Evolutionary conservation across 2,329 filamentous ascomycete species (phyloP), one percentile per base, ranked within the genome.

Genomic region (Colletotrichum tropicale): DNA sequence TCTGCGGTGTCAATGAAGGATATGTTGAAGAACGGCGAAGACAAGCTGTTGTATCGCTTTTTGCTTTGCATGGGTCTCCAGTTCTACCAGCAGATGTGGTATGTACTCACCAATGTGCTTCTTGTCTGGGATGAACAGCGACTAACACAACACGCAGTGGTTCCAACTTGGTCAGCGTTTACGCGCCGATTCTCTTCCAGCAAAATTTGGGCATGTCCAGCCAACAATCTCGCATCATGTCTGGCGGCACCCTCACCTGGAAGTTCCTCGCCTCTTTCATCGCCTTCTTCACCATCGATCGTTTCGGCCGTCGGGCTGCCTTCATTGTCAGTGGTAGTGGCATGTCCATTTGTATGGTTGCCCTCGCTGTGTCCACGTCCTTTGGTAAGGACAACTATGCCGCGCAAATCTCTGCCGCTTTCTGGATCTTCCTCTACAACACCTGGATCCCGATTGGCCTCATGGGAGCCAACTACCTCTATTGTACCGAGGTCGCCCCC

Each of bases 381-480:
- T 88, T 87, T 78, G 84, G 86, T 6, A 83, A 81, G 26, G 80
- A 81, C n/a, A 89, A 89, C 81, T 84, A 84, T 6, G 74, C 84
- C 1, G 86, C 89, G 3, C 86, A 89, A 74, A 87, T 91, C 56
- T 87, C 86, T 0, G 88, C 88, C 0, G 89, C 88, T 0, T 86
- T 89, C 76, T 91, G 91, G 81, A 86, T 92, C 55, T 92, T 89
- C 81, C 80, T 91, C 55, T 92, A 90, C 84, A 90, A 91, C 82
- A 89, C 88, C 77, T 92, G 92, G 82, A 88, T 91, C 56, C 89
- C 89, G 0, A 88, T 91, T 71, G 90, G 90, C 0, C 91, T 91
- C 82, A 85, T 91, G 0, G 90, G 90, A 2, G 87, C 89, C 21
- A 91, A 91, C 78, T 92, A 91, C 82, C 84, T 92, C 18, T 92